Evolutionary conservation across 805 yeast species (phyloP).

Genomic region (Candida quercuum): DNA sequence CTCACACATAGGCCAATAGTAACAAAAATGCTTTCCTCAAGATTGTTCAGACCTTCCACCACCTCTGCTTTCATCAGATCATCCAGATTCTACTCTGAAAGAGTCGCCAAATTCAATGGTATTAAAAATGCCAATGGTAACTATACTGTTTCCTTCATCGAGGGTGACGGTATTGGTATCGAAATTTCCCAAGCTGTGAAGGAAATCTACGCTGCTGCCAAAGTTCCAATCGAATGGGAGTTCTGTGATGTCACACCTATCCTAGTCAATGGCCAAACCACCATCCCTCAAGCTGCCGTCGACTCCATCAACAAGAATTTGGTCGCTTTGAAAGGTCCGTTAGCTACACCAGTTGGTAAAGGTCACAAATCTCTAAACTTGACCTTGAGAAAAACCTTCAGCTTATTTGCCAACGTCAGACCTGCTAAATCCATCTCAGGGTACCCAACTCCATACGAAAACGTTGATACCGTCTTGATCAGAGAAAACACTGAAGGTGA

Average conservation of each 20-base stretch:
- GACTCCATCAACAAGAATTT: constrained; percentile 87
- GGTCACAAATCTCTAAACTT: constrained; percentile 97
- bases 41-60: constrained; percentile 62
- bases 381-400: constrained; percentile 95
- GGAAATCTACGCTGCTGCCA: constrained; percentile 87
- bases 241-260: constrained; percentile 94
- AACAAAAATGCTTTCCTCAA: constrained; percentile 90
- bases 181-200: constrained; percentile 95
- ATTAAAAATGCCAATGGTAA: constrained; percentile 69
- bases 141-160: constrained; percentile 90
- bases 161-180: constrained; percentile 97
- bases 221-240: constrained; percentile 97
- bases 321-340: constrained; percentile 96
- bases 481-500: constrained; percentile 99
- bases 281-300: constrained; percentile 88
- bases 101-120: constrained; percentile 65
- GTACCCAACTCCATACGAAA: constrained; percentile 72
- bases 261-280: constrained; percentile 85
- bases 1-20: background rate
- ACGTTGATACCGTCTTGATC: constrained; percentile 91
- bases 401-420: constrained; percentile 94
- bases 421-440: constrained; percentile 94
- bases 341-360: constrained; percentile 98
- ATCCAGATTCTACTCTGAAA: constrained; percentile 31
- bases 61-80: constrained; percentile 3